Evolutionary conservation across 768 basidiomycete species (phyloP), one percentile per base, ranked within the genome.

Genomic region (Agaricus subrufescens): DNA sequence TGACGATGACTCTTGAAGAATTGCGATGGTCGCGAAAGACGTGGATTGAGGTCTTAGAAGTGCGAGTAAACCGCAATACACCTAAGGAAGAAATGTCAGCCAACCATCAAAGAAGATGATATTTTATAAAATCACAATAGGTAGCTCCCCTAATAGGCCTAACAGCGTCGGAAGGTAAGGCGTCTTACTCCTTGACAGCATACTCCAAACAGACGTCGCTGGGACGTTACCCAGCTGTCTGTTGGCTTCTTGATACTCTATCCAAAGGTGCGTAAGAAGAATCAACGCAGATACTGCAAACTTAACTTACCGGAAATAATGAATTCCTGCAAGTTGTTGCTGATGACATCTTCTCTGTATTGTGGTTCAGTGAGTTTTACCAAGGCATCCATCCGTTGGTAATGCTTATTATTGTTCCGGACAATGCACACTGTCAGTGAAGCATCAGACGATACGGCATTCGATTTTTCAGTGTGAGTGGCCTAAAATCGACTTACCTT

Each of bases 311-410:
- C 70, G 19, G 60, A 43, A 1, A 68, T 34, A 11, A 76, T 71
- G 64, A 71, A 71, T 9, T 54, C 38, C 1, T 59, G 62, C 19
- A 79, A 55, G 43, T 72, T 68, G 2, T 68, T 69, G 42, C 69
- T 71, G 29, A 77, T 71, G 25, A 74, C 68, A 58, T 77, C 76
- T 49, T 74, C 68, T 40, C 70, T 58, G 37, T 70, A 75, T 14
- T 57, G 45, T 0, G 63, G 62, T 3, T 56, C 54, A 1, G 63
- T 66, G 11, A 78, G 58, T 3, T 50, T 54, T 42, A 64, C 57
- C 2, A 79, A 62, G 0, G 71, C 66, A 11, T 66, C 58, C 66
- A 72, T 63, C 3, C 73, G 66, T 15, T 62, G 48, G 54, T 69
- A 67, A 45, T 64, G 52, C 3, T 55, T 12, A 52, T 76, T 71